Conservation (phyloP, 1,139 yeast genomes). For the Geotrichum phurueaensis region DNA sequence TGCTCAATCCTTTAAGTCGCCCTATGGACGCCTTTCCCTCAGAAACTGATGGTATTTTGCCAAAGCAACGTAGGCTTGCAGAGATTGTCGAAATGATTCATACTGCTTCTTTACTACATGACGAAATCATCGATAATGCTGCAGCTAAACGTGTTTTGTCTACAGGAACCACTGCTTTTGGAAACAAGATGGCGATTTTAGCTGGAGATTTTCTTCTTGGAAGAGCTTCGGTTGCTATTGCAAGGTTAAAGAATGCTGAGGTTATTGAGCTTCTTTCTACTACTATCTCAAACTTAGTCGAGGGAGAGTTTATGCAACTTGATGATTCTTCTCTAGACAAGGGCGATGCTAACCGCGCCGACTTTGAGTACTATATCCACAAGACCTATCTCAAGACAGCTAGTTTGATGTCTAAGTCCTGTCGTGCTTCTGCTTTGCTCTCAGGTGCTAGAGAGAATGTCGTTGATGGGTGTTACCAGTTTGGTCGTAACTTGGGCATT, state of each 20-base stretch:
- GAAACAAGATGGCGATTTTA: constrained; percentile 93
- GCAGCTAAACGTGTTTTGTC: constrained; percentile 88
- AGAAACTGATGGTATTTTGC: constrained; percentile 55
- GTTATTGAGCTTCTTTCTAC: constrained; percentile 93
- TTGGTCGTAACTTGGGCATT: constrained; percentile 87
- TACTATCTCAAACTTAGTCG: constrained; percentile 92
- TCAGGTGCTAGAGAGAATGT: constrained; percentile 74
- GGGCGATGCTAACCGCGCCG: constrained; percentile 70
- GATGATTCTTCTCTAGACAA: constrained; percentile 76
- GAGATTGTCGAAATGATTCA: constrained; percentile 99
- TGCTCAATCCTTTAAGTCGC: constrained; percentile 75
- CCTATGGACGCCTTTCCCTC: constrained; percentile 69
- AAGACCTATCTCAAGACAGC: constrained; percentile 95
- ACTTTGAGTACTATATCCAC: constrained; percentile 89
- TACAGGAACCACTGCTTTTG: constrained; percentile 86
- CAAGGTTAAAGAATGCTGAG: constrained; percentile 87
- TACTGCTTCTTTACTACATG: constrained; percentile 91
- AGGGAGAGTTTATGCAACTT: constrained; percentile 97
- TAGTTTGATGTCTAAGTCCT: constrained; percentile 84
- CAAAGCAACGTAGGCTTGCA: constrained; percentile 90
- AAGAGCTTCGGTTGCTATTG: constrained; percentile 92
- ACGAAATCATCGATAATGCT: constrained; percentile 91
- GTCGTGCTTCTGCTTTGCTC: constrained; percentile 87
- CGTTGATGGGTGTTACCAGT: constrained; percentile 80
- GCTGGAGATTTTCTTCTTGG: constrained; percentile 96